Evolutionary conservation across 495 filamentous ascomycete genomes (phyloP), one percentile per base, ranked within the genome.

Genomic region (Penicillium soppii): DNA sequence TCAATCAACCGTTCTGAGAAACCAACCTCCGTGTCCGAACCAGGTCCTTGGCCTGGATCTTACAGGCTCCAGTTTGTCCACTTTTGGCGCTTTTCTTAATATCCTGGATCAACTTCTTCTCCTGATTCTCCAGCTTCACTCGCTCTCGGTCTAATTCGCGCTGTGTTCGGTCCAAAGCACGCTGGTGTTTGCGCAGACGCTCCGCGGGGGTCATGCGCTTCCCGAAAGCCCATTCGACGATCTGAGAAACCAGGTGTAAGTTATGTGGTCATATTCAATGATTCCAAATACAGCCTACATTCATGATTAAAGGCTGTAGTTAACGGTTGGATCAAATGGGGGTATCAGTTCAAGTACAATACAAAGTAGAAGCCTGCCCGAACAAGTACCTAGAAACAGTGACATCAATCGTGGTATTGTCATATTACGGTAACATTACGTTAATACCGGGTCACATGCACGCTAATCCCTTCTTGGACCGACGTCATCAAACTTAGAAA

Each of bases 1-100:
- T 37, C 27, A 36, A 36, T 27, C 7, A 40, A 38, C 8, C 40
- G 21, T 19, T 10, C 25, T 39, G 19, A 16, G 41, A 32, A 32
- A 69, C 73, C 33, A 67, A 91, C 86, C 90, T 80, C 73, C 94
- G 79, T 46, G 94, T 98, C 59, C 94, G 77, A 29, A 97, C 94
- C 43, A 97, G 71, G 67, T 98, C 94, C 68, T 97, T 97, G 23
- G 95, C 94, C 70, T 97, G 92, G 65, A 97, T 94, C 72, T 95
- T 94, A 65, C 91, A 90, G 4, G 95, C 90, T 15, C 90, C 92
- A 77, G 96, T 91, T 65, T 97, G 91, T 5, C 91, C 91, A 80
- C 92, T 95, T 71, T 97, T 95, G 25, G 94, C 94, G 58, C 89
- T 95, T 77, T 95, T 92, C 75, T 95, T 96, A 72, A 97, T 97